Evolutionary conservation across 176 grass and related monocot genomes (phyloP), one percentile per base, ranked within the genome.

Genomic region (Oryza rufipogon): DNA sequence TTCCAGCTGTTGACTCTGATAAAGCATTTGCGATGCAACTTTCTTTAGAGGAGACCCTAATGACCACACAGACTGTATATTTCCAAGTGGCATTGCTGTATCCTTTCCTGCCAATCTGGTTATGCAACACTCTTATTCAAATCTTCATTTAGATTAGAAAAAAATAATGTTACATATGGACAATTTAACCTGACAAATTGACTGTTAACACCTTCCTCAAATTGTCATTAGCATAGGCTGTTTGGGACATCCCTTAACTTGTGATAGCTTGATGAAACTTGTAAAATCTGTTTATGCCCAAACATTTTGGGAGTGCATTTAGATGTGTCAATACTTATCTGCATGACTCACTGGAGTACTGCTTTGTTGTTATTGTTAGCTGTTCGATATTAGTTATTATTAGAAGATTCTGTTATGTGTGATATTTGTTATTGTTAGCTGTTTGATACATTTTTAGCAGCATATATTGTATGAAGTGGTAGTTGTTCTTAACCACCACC

Each of bases 1-100:
- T 99, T 92, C 96, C 91, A 83, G 96, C 96, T 86, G 96, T 99
- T 81, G 96, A 99, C 78, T 82, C 87, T 86, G 96, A 99, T 90
- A 99, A 99, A 92, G 91, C 96, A 49, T 99, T 96, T 82, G 93
- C 83, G 38, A 92, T 96, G 91, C 96, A 99, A 88, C 66, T 99
- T 30, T 85, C 87, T 68, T 74, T 99, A 64, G 96, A 96, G 80
- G 96, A 96, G 76, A 99, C 74, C 66, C 80, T 99, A 74, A 96
- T 96, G 96, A 96, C 91, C 68, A 91, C 88, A 36, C 90, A 92
- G 76, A 96, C 86, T 78, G 91, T 99, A 39, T 99, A 96, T 64
- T 96, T 99, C 58, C 96, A 99, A 99, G 91, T 99, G 75, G 93
- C 96, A 1, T 88, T 97, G 77, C 71, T 96, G 93, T 94, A 98